Evolutionary conservation across 805 yeast genomes (phyloP).

Genomic region (Nakazawaea holstii): DNA sequence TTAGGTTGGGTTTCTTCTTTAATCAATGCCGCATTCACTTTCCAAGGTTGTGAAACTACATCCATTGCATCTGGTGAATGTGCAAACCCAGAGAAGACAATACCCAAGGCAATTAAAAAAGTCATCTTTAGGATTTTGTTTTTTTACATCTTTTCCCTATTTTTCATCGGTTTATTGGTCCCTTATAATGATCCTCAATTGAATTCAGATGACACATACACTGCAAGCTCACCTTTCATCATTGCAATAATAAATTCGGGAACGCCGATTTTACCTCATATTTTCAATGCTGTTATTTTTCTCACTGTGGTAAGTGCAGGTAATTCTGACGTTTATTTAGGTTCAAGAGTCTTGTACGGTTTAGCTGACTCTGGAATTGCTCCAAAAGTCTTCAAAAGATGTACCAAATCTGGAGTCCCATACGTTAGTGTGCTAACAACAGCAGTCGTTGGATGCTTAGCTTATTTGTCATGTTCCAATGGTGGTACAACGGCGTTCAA

Average conservation of each 20-base stretch:
- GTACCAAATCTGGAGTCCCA: constrained; percentile 60
- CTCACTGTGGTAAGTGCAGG: constrained; percentile 71
- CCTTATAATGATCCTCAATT: constrained; percentile 62
- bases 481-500: constrained; percentile 38
- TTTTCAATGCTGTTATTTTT: constrained; percentile 67
- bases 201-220: constrained; percentile 28
- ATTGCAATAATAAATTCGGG: constrained; percentile 67
- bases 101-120: constrained; percentile 67
- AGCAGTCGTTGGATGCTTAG: constrained; percentile 57
- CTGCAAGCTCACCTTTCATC: constrained; percentile 61
- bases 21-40: constrained; percentile 71
- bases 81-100: constrained; percentile 60
- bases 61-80: constrained; percentile 77
- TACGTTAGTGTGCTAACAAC: constrained; percentile 50
- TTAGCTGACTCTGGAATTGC: constrained; percentile 54
- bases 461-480: constrained; percentile 56
- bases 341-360: constrained; percentile 64
- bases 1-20: constrained; percentile 68
- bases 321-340: constrained; percentile 68
- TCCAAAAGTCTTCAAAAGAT: constrained; percentile 43
- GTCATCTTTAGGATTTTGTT: constrained; percentile 60
- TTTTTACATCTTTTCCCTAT: constrained; percentile 59
- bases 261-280: constrained; percentile 58
- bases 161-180: constrained; percentile 66
- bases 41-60: constrained; percentile 73